phyloP scores from a whole-genome alignment of 1,284 basidiomycete species.

The Melampsora larici-populina region DNA sequence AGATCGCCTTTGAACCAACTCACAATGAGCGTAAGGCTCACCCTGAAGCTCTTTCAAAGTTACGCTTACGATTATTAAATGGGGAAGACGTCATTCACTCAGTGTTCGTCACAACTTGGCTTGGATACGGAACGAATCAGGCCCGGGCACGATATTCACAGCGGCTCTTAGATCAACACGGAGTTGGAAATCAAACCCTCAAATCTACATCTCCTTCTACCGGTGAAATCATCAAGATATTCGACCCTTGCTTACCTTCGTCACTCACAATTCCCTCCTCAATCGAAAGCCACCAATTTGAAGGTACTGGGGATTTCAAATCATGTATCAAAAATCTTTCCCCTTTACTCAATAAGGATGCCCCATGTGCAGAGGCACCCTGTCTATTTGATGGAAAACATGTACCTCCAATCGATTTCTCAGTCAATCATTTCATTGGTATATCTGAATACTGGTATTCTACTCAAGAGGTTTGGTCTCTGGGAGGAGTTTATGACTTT shows the following conservation, averaged over 20 bases:
- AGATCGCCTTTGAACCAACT: conserved; percentile 87
- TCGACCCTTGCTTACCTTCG: conserved; percentile 85
- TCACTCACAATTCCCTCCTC: conserved; percentile 64
- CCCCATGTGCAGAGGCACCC: conserved; percentile 75
- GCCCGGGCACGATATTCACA: conserved; percentile 87
- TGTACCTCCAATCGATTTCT: conserved; percentile 61
- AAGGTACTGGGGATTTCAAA: conserved; percentile 89
- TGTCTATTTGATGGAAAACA: conserved; percentile 98
- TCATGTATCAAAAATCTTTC: conserved; percentile 72
- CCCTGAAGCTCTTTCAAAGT: conserved; percentile 68
- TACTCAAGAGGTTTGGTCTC: conserved; percentile 77
- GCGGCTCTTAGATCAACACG: conserved; percentile 61
- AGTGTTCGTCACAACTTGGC: conserved; percentile 97
- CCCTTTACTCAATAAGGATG: conserved; percentile 78
- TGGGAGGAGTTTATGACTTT: conserved; percentile 88
- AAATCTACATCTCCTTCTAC: conserved; percentile 8
- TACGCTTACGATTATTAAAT: conserved; percentile 74
- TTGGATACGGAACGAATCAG: conserved; percentile 96
- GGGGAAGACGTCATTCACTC: conserved; percentile 83
- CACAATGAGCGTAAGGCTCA: conserved; percentile 60
- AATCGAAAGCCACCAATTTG: conserved; percentile 61
- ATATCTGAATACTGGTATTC: conserved; percentile 99
- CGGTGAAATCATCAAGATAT: conserved; percentile 58
- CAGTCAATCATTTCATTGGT: conserved; percentile 69
- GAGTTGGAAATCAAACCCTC: background rate